A percentile compares a stretch with the other conserved stretches of the same genome.
phyloP scores from a whole-genome alignment of 2,329 filamentous ascomycete species.

The Graphiopsis chlorocephala region DNA sequence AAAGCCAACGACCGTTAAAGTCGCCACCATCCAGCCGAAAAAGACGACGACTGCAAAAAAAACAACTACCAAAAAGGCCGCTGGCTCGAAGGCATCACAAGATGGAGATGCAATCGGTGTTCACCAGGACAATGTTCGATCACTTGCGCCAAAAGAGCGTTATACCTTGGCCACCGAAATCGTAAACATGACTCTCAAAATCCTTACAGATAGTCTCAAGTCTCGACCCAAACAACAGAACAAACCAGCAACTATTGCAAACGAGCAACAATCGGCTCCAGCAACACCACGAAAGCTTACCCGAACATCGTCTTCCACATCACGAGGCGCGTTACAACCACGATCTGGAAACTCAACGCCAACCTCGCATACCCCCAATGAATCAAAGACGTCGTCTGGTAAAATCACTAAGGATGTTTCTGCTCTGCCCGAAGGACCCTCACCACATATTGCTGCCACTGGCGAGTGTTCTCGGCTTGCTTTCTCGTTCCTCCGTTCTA shows the following conservation, averaged over 20 bases:
- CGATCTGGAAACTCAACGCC: slow-evolving; percentile 51
- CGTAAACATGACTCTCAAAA: slow-evolving; percentile 68
- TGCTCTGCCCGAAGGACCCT: not conserved
- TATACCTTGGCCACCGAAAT: slow-evolving; percentile 69
- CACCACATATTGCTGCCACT: slow-evolving; percentile 44
- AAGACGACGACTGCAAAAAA: slow-evolving; percentile 3
- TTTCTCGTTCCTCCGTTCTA: slow-evolving; percentile 61
- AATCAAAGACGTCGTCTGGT: not conserved
- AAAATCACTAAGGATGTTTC: slow-evolving; percentile 4
- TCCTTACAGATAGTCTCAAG: slow-evolving; percentile 65
- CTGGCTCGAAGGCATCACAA: slow-evolving; percentile 7
- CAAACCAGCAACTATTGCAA: slow-evolving; percentile 29
- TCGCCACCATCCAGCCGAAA: not conserved
- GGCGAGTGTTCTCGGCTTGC: slow-evolving; percentile 69
- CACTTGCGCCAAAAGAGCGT: slow-evolving; percentile 52
- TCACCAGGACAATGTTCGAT: slow-evolving; percentile 1
- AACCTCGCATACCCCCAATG: slow-evolving; percentile 47
- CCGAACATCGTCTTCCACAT: slow-evolving; percentile 6
- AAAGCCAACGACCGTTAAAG: slow-evolving; percentile 3
- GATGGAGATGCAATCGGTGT: not conserved
- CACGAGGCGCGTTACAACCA: slow-evolving; percentile 36
- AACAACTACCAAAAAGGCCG: slow-evolving; percentile 2
- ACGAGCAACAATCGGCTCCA: slow-evolving; percentile 50
- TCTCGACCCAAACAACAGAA: slow-evolving; percentile 22
- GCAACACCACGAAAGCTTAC: slow-evolving; percentile 45